Evolutionary conservation across 495 filamentous ascomycete genomes (phyloP), one percentile per base, ranked within the genome.

Genomic region (Penicillium bialowiezense): DNA sequence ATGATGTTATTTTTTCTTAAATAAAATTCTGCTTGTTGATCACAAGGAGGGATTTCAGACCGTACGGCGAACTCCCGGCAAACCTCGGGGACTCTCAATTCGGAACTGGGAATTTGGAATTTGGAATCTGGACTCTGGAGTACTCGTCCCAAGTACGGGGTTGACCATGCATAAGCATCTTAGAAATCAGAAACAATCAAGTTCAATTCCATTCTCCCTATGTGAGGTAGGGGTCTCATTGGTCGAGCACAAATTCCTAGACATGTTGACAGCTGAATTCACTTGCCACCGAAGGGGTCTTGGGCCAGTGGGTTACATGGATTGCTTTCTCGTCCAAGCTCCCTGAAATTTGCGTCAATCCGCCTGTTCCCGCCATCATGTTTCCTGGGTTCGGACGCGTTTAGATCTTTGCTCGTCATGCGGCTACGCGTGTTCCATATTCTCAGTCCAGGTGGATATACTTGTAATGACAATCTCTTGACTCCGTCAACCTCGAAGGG

Each of bases 331-430:
- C 40, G 23, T 21, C 12, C 24, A 40, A 21, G 23, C 21, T 32
- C 15, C 2, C 14, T 7, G 7, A 8, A 7, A 19, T 32, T 20
- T 28, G 32, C 31, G 38, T 51, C 36, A 28, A 45, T 48, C 34
- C 21, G 35, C 42, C 31, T 15, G 38, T 52, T 41, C 8, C 49
- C 55, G 44, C 34, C 1, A 45, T 39, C 44, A 47, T 19, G 32
- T 52, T 29, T 10, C 36, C 33, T 42, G 41, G 53, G 50, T 43
- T 46, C 44, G 38, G 56, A 46, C 51, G 41, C 41, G 37, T 44
- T 44, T 41, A 33, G 58, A 48, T 33, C 23, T 35, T 44, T 20
- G 45, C 12, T 19, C 7, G 7, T 40, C 32, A 42, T 41, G 37
- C 37, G 34, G 12, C 32, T 36, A 46, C 21, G 42, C 42, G 42